Base-by-base conservation (phyloP, 805 yeast genomes). In the Candida adriatica region DNA sequence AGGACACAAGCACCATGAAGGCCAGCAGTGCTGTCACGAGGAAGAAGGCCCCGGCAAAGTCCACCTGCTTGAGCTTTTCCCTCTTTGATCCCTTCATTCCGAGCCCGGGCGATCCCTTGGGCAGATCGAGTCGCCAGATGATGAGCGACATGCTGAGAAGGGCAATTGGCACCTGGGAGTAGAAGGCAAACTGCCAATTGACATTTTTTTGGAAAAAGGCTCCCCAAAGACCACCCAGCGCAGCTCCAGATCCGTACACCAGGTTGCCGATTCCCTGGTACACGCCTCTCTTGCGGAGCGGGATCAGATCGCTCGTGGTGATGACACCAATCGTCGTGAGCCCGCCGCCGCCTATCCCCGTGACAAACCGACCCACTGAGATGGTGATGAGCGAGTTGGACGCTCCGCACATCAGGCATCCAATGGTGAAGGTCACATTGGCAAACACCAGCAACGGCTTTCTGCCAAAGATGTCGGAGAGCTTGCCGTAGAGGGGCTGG, bases 261-360 rank as follows among this genome's bases (percentile, higher is more conserved):
- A 85, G 63, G 51, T 84, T 84, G 13, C 82, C 86, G 34, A 79
- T 52, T 0, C 95, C 95, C 52, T 85, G 95, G 53, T 69, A 82
- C 21, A 83, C 53, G 2, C 94, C 94, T 36, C 95, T 64, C 33
- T 79, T 71, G 35, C 90, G 63, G 39, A 81, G 66, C 2, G 92
- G 79, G n/a, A 85, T 74, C 31, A 83, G 55, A 53, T 85, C 95
- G 13, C 81, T 71, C 48, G 77, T 66, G 2, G 87, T 69, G 41
- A 84, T 79, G 2, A 90, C 77, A 10, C 81, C 70, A 34, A 84
- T 56, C 0, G 86, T 63, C 20, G 79, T 72, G 49, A 84, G 65
- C 0, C 95, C 95, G 7, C 94, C 88, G n/a, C 94, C 94, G 10
- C 94, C 95, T 33, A 80, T 68, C 6, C 95, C 95, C 6, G 90